Evolutionary conservation across 768 basidiomycete species (phyloP).

Genomic region (Boletus reticulatus): DNA sequence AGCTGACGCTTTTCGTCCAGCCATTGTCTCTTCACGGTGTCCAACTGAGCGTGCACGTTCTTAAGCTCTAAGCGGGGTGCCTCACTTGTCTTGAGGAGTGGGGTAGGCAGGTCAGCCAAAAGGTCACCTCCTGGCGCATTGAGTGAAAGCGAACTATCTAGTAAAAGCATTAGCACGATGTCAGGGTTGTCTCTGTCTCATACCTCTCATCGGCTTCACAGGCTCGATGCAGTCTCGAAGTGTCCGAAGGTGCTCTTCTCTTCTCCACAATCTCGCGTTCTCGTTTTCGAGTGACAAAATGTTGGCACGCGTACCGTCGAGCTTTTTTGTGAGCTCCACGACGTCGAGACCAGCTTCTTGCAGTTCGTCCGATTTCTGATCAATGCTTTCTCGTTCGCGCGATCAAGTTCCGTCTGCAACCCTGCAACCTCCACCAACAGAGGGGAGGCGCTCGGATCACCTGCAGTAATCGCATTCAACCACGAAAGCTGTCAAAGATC

Average conservation of each 20-base stretch:
- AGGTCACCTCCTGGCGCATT: constrained; percentile 49
- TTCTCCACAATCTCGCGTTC: constrained; percentile 57
- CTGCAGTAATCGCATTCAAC: constrained; percentile 57
- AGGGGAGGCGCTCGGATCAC: constrained; percentile 56
- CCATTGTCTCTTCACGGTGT: constrained; percentile 67
- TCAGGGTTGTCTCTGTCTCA: background rate
- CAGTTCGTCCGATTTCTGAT: constrained; percentile 84
- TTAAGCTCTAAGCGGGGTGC: constrained; percentile 57
- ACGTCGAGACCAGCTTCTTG: constrained; percentile 78
- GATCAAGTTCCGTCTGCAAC: constrained; percentile 72
- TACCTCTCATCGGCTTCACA: constrained; percentile 64
- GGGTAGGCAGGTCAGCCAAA: constrained; percentile 60
- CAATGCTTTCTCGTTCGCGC: constrained; percentile 82
- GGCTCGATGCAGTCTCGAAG: constrained; percentile 39
- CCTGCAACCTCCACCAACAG: constrained; percentile 70
- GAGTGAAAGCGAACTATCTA: constrained; percentile 45
- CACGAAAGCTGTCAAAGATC: constrained; percentile 57
- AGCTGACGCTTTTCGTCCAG: constrained; percentile 61
- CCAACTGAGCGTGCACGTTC: constrained; percentile 61
- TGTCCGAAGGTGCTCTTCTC: constrained; percentile 63
- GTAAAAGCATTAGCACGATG: constrained; percentile 6
- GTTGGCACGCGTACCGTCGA: constrained; percentile 66
- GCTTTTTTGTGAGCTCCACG: constrained; percentile 64
- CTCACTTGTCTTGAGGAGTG: constrained; percentile 66
- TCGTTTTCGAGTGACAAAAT: constrained; percentile 65